Base-by-base conservation (phyloP, 1,284 basidiomycete genomes). In the Microbotryum lychnidis-dioicae region DNA sequence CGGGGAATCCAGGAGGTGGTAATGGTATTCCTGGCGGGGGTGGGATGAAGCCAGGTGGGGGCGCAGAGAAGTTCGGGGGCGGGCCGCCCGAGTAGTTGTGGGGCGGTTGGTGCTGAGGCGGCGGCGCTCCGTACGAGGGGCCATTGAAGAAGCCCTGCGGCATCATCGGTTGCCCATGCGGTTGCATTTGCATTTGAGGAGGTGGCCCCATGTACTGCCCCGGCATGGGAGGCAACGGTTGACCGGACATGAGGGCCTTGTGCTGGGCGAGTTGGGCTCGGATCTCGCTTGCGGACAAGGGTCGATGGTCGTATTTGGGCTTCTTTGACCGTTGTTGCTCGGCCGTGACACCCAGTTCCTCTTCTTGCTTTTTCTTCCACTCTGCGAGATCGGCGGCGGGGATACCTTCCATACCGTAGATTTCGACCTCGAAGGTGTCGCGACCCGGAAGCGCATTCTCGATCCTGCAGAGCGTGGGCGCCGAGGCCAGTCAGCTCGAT, bases 351-450 rank as follows among this genome's bases (percentile, higher is more conserved):
- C 92, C 92, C 12, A 90, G 82, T 74, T 94, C 91, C 64, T 91
- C 87, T 75, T 92, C 91, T 75, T 91, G 96, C 72, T 87, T 84
- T 61, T 89, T 86, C 74, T 91, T 92, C 82, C 94, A 98, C 75
- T 94, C 92, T 31, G 86, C 90, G 33, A 96, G 82, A 75, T 97
- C 94, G 46, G 89, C 88, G 7, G 87, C 88, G 6, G 93, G 93
- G 60, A 97, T 91, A 63, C 94, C 94, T 74, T 94, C 93, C 96
- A 99, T 98, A 29, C 96, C 94, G 73, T 97, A 98, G 62, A 99
- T 98, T 76, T 99, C 96, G 56, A 98, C 87, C 75, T 97, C 94
- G 73, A 97, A 97, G 2, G 93, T 91, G 77, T 97, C 94, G 48
- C 96, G 84, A 10, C 92, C 94, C 3, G 93, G 92, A 0, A 98